Base-by-base conservation (phyloP, 2,329 filamentous ascomycete genomes). In the Neofusicoccum sp. region DNA sequence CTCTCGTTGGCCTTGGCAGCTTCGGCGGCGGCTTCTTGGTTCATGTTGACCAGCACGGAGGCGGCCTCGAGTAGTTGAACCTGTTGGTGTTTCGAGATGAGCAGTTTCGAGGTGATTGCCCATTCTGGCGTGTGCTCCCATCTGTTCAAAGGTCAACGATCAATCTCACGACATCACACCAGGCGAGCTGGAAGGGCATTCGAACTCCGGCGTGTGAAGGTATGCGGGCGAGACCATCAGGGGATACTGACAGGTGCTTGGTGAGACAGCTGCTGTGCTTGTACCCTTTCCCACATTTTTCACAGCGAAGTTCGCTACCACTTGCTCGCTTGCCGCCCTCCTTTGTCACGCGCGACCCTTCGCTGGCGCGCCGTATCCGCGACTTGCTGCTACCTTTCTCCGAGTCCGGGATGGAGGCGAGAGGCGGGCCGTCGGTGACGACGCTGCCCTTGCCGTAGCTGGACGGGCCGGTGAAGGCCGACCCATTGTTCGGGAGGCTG, bases 201-300 rank as follows among this genome's bases (percentile, higher is more conserved):
- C 71, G 71, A 64, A 60, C 58, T 69, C 67, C 67, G 65, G 72
- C 69, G 63, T 68, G 69, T 75, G 73, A 75, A 75, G 73, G 70
- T 73, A 70, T 75, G 73, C 75, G 76, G 73, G 71, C 73, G 38
- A 43, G 68, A 73, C 45, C 38, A 38, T 72, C 75, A 73, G 81
- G 84, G 86, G 84, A 81, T 84, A 96, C 95, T 86, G 88, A 98
- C 95, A 97, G 89, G 88, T 99, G 95, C 86, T 98, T 99, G 76
- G 91, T 96, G 83, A 99, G 87, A 87, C 95, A 99, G 83, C 95
- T 98, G 87, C 93, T 96, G 85, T 99, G 95, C 87, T 99, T 99
- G 86, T 99, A 99, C 80, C 92, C 92, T 85, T 99, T 99, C 78
- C 93, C 93, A 82, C 95, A 99, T 79, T 93, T 93, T 75, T 96